These are phyloP conservation scores for Penicillium flavigenum DNA, from an alignment of 495 filamentous ascomycete genomes.

Conservation along the genomic window DNA sequence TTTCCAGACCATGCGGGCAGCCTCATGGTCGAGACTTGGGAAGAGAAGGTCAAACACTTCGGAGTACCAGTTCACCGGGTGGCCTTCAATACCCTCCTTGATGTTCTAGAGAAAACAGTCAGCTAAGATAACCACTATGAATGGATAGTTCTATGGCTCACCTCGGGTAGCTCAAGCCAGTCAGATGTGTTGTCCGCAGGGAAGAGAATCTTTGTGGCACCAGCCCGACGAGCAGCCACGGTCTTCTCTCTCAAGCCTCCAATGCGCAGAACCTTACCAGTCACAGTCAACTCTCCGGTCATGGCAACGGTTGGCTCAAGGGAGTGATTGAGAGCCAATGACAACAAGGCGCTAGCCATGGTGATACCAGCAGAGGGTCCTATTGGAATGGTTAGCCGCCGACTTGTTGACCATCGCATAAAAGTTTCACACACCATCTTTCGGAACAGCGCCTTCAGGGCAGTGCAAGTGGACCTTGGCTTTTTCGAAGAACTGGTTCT, in stretches of 20 bases:
- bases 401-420: not conserved
- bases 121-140: conserved; percentile 5
- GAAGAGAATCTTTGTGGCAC: conserved; percentile 94
- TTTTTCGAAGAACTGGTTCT: conserved; percentile 95
- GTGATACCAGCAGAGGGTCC: conserved; percentile 92
- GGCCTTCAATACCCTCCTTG: conserved; percentile 89
- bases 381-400: conserved; percentile 27
- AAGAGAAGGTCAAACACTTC: conserved; percentile 94
- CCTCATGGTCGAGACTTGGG: conserved; percentile 69
- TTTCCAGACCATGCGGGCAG: conserved; percentile 72
- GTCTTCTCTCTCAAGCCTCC: conserved; percentile 97
- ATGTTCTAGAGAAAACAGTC: conserved; percentile 69
- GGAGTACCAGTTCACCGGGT: conserved; percentile 86
- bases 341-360: conserved; percentile 91
- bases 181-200: conserved; percentile 91
- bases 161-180: conserved; percentile 97
- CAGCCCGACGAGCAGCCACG: conserved; percentile 91
- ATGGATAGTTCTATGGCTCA: conserved; percentile 37
- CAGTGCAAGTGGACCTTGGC: conserved; percentile 95
- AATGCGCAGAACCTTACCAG: conserved; percentile 94
- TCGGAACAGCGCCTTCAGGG: conserved; percentile 93
- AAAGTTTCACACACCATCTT: conserved; percentile 64
- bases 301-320: conserved; percentile 90
- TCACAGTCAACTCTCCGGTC: conserved; percentile 98
- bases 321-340: conserved; percentile 72